Percentiles rank a stretch among this genome's conserved stretches.
Conservation (phyloP, 2,329 filamentous ascomycete genomes). For the Teratosphaeria nubilosa region DNA sequence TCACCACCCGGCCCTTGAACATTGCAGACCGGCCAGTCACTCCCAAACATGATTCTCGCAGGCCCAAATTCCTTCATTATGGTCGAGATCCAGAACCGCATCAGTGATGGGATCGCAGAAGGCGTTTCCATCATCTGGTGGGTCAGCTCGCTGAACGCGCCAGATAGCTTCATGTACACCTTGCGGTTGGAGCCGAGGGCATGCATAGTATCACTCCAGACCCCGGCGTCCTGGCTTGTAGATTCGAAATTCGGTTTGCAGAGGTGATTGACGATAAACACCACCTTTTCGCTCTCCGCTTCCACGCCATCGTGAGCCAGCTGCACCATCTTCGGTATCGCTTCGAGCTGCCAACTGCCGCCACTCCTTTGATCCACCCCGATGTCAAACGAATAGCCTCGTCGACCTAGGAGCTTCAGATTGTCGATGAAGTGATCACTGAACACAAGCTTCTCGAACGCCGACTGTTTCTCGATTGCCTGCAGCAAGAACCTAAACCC, state of each 20-base stretch:
- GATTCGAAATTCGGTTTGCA: conserved; percentile 65
- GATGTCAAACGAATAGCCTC: conserved; percentile 65
- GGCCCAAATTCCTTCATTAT: conserved; percentile 64
- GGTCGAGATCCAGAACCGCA: conserved; percentile 62
- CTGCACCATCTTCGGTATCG: conserved; percentile 27
- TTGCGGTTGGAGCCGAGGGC: conserved; percentile 53
- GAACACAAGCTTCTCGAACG: conserved; percentile 27
- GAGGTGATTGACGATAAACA: conserved; percentile 71
- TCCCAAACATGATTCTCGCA: conserved; percentile 73
- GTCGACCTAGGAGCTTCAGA: conserved; percentile 48
- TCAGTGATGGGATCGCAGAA: conserved; percentile 50
- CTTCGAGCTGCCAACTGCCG: conserved; percentile 51
- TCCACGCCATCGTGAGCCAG: conserved; percentile 50
- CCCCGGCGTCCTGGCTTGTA: conserved; percentile 43
- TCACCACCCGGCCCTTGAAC: conserved; percentile 47
- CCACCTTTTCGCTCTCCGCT: conserved; percentile 47
- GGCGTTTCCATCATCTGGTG: conserved; percentile 33
- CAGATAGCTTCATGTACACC: conserved; percentile 88
- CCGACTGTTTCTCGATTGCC: conserved; percentile 26
- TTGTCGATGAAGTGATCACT: conserved; percentile 33
- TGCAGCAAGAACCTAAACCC: conserved; percentile 80
- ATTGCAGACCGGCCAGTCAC: conserved; percentile 89
- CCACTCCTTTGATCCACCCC: conserved; percentile 72
- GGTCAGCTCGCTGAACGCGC: conserved; percentile 69
- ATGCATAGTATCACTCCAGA: conserved; percentile 61